Evolutionary conservation across 2,329 filamentous ascomycete genomes (phyloP), one percentile per base, ranked within the genome.

Genomic region (Scytalidium sp.): DNA sequence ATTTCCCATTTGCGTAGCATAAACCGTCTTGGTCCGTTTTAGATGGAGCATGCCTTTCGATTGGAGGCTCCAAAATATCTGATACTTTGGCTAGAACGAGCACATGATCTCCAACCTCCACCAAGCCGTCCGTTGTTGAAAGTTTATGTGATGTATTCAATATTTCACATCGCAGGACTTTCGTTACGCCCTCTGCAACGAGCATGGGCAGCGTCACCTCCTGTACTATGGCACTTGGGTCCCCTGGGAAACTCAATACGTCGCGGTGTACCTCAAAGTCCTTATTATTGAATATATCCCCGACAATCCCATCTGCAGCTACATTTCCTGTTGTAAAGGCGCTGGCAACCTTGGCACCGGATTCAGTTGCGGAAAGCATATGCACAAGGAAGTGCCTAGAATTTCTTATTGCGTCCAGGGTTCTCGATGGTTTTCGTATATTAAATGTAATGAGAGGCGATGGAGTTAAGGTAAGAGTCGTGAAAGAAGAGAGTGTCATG

Each of bases 401-500:
- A 17, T 50, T 17, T 39, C 46, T 50, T 3, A 66, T 41, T 3
- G 62, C 60, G 21, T 50, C 47, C 0, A 64, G 48, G 3, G 64
- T 67, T 7, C 50, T 46, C 1, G 61, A 64, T 7, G 63, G 64
- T n/a, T 44, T 49, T 19, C 56, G 52, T 42, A 66, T 62, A 29
- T 67, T 67, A 50, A 67, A 66, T 15, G 61, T 60, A n/a, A 66
- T 48, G 9, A 64, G 59, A 5, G 64, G 64, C 7, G 50, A 32
- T 4, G 61, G 61, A n/a, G 52, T 52, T 8, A 67, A 51, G 2
- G 61, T 58, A 2, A 65, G 47, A 7, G 62, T 62, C 1, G 56
- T 64, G 46, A 67, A 64, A 3, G 64, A 66, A 4, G 64, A 67
- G n/a, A 67, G 40, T 8, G 64, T 62, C 56, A 66, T 65, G 6